Base-by-base conservation (phyloP, 2,329 filamentous ascomycete genomes). In the Aspergillus neotritici region DNA sequence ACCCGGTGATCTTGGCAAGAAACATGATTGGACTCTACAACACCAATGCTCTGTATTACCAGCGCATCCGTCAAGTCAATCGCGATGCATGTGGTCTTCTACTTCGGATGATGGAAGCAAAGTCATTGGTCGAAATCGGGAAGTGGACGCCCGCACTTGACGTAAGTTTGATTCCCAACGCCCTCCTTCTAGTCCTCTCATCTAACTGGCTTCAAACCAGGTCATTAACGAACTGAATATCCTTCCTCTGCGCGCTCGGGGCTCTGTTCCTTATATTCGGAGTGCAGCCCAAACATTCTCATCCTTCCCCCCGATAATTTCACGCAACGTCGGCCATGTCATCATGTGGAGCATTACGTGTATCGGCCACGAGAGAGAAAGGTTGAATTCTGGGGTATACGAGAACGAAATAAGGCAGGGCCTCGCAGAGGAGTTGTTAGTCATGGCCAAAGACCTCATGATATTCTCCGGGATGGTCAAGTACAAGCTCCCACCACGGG, bases 291-390 rank as follows among this genome's bases (percentile, higher is more conserved):
- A 87, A 56, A 84, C 83, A 49, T 97, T 98, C 69, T 79, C 87
- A 12, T 75, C 78, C 2, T 77, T 94, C 32, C 80, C 88, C 4
- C 81, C 87, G 53, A 80, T 89, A 6, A 86, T 98, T 32, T 84
- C 90, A 3, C 83, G 87, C 62, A 94, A 93, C 59, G 83, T 96
- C 56, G 91, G 91, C 13, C 88, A 91, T 65, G 75, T 97, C 49
- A 78, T 98, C 50, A 84, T 95, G 71, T 97, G 93, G 93, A 88
- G 88, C 38, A 87, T 98, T 53, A 78, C 84, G 33, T 89, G 86
- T 69, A 94, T 90, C 67, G 83, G 84, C 38, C 79, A 82, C 44
- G 84, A 95, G 67, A 80, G 87, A 49, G 83, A 86, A 55, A 73
- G 82, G 48, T 75, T 94, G 36, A 76, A 78, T 43, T 77, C 75